Evolutionary conservation across 768 basidiomycete species (phyloP).

Genomic region (Pulveroboletus sp.): DNA sequence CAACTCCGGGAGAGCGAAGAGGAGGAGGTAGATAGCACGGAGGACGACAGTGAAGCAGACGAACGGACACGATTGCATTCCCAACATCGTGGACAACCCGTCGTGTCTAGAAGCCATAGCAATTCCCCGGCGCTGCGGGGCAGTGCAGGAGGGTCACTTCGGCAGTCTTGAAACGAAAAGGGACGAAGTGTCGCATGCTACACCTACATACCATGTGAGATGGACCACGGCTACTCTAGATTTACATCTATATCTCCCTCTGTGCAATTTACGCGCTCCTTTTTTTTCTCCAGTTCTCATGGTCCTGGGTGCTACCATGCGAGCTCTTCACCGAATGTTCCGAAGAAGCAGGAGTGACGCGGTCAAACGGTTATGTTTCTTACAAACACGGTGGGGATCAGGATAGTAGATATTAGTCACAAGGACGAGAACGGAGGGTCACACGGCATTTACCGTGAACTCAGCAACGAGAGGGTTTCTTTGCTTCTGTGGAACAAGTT

Average conservation of each 20-base stretch:
- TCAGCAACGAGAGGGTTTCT: background rate
- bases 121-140: conserved; percentile 44
- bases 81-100: conserved; percentile 20
- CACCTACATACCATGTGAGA: conserved; percentile 15
- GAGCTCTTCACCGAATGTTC: background rate
- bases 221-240: conserved; percentile 30
- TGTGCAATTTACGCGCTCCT: conserved; percentile 12
- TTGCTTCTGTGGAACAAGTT: background rate
- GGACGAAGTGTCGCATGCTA: background rate
- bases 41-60: conserved; percentile 44
- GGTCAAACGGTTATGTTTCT: no score
- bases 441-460: background rate
- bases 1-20: conserved; percentile 66
- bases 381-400: no score
- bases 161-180: conserved; percentile 13
- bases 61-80: conserved; percentile 38
- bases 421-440: no score
- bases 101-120: conserved; percentile 51
- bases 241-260: conserved; percentile 20
- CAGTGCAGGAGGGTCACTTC: conserved; percentile 22
- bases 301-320: conserved; percentile 11
- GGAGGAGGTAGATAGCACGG: conserved; percentile 45
- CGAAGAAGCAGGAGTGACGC: background rate
- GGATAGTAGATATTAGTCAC: no score
- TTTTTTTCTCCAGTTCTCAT: background rate